Evolutionary conservation across 2,329 filamentous ascomycete species (phyloP), one percentile per base, ranked within the genome.

Genomic region (Madurella fahalii): DNA sequence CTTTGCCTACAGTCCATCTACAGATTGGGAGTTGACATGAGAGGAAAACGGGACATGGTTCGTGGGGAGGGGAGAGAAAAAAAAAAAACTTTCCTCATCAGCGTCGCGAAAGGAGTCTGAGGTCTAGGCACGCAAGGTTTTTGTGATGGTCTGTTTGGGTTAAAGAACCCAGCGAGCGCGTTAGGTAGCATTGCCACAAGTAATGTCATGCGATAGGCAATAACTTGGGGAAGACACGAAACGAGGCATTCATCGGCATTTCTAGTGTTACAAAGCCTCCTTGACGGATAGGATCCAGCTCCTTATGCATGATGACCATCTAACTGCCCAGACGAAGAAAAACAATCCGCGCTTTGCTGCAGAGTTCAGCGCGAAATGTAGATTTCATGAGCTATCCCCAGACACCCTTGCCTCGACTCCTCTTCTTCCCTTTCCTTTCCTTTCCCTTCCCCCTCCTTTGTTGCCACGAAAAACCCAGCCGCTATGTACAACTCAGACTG

Each of bases 401-500:
- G 34, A 11, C 34, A 4, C 34, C 34, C 9, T 37, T 37, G 34
- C 34, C 9, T 37, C 7, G 12, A 7, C 7, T 7, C 7, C 31
- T 37, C 34, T 9, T 12, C 2, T 39, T 25, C 17, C 42, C 39
- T 20, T n/a, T 39, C 32, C 12, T n/a, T n/a, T n/a, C n/a, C 17
- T 34, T 58, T 44, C 32, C 34, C 34, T 37, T 12, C 4, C 25
- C 7, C 7, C 25, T 7, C 25, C 7, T 25, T 4, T 25, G 25
- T n/a, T n/a, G n/a, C n/a, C 25, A 25, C 25, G 25, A 7, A 25
- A 25, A 25, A 25, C 25, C 25, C 25, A 25, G 25, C 25, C 25
- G 7, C 25, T 25, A 37, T 15, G 34, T 11, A 37, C 34, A 37
- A 4, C 9, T 37, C 76, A 84, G 12, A 83, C 80, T 44, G 75